Conservation (phyloP, 176 grass and related monocot genomes). For the Avena insularis region DNA sequence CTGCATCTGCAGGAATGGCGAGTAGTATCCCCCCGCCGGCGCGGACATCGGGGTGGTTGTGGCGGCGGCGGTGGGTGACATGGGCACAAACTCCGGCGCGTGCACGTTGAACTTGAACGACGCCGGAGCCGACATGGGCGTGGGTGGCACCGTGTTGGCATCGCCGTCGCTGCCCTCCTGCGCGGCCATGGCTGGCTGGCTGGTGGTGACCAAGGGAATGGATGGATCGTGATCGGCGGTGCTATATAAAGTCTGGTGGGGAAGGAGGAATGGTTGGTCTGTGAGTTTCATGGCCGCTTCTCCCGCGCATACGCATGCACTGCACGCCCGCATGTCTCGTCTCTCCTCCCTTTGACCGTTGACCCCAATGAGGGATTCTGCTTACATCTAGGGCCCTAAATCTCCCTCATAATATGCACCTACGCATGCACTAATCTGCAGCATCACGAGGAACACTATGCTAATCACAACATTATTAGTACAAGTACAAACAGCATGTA, state of each 20-base stretch:
- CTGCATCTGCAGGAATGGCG: conserved; percentile 63
- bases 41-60: conserved; percentile 32
- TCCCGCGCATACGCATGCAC: conserved; percentile 26
- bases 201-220: conserved; percentile 2
- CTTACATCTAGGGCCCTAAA: conserved; percentile 27
- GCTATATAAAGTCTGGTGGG: conserved; percentile 18
- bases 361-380: conserved; percentile 25
- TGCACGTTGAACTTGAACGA: conserved; percentile 71
- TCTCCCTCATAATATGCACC: background rate
- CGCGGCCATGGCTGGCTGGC: conserved; percentile 35
- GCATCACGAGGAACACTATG: background rate
- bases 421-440: background rate
- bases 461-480: background rate
- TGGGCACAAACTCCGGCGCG: conserved; percentile 79
- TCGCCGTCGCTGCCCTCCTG: conserved; percentile 39
- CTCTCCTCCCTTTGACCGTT: conserved; percentile 1
- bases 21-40: conserved; percentile 55
- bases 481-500: background rate
- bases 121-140: background rate
- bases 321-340: conserved; percentile 33
- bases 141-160: background rate
- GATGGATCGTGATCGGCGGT: conserved; percentile 5
- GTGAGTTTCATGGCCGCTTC: conserved; percentile 52
- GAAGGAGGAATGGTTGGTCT: conserved; percentile 21
- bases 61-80: conserved; percentile 34